Base-by-base conservation (phyloP, 2,329 filamentous ascomycete genomes). In the Cordyceps cicadae region DNA sequence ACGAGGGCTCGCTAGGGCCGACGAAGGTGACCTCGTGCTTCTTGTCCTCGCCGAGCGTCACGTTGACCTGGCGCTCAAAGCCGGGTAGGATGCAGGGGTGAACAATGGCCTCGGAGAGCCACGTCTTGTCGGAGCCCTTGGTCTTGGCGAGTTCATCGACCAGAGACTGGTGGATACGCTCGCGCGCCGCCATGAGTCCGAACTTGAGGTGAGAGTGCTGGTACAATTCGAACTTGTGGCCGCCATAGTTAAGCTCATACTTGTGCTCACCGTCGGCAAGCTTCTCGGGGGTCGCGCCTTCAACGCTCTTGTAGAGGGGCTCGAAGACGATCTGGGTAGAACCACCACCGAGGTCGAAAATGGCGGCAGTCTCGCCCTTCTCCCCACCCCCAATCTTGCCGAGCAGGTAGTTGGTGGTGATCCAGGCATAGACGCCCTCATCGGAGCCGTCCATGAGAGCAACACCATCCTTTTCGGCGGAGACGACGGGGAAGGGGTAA, bases 311-410 rank as follows among this genome's bases (percentile, higher is more conserved):
- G 77, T 96, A 99, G 56, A 88, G 96, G 24, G 95, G 95, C 79
- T 99, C 87, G 75, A 97, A 99, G 67, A 99, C 95, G 71, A 99
- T 97, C 78, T 99, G 94, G 15, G 95, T 99, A 24, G 92, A 97
- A 59, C 94, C 94, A 69, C 94, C 94, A 64, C 94, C 94, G 54
- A 99, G 87, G 72, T 99, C 94, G 70, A 99, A 96, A 62, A 97
- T 86, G 55, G 94, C 94, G 46, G 94, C 95, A 1, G 94, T 97
- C 55, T 91, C 89, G 64, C 85, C 91, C 73, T 92, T 86, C 71
- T 97, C 93, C 2, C 92, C 90, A 12, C 90, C 89, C 62, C 94
- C 94, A 74, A 99, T 97, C 79, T 97, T 97, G 70, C 93, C 93
- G 26, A 99, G 85, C 46, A 99, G 87, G 76, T 99, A 99, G 81